Evolutionary conservation across 2,329 filamentous ascomycete species (phyloP).

Genomic region (Tolypocladium pustulatum): DNA sequence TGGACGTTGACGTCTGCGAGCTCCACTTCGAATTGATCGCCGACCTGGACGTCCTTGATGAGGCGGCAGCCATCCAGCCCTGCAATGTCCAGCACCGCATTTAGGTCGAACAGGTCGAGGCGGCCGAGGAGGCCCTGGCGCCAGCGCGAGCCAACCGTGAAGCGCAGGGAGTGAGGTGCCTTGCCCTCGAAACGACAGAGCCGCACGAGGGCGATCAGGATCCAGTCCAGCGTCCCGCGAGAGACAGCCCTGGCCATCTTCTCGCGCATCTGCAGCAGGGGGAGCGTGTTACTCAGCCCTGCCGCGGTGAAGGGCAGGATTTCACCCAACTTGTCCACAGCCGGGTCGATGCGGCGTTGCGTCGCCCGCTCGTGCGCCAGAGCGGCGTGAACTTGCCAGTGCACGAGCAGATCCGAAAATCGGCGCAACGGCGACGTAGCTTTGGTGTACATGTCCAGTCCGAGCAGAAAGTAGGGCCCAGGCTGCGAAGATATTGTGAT

Average conservation of each 20-base stretch:
- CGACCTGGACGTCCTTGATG: slow-evolving; percentile 32
- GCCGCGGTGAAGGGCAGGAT: slow-evolving; percentile 36
- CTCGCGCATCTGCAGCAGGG: slow-evolving; percentile 42
- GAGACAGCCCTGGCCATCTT: slow-evolving; percentile 34
- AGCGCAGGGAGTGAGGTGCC: slow-evolving; percentile 36
- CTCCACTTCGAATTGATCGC: slow-evolving; percentile 46
- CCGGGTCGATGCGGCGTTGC: slow-evolving; percentile 13
- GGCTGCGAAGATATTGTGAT: slow-evolving; percentile 42
- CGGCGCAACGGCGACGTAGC: slow-evolving; percentile 57
- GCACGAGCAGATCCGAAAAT: slow-evolving; percentile 50
- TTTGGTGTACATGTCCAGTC: slow-evolving; percentile 50
- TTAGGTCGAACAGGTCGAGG: slow-evolving; percentile 40
- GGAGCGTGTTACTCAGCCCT: slow-evolving; percentile 33
- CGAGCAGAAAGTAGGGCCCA: slow-evolving; percentile 46
- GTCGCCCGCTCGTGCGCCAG: slow-evolving; percentile 34
- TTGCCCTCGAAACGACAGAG: slow-evolving; percentile 45
- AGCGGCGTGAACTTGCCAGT: slow-evolving; percentile 56
- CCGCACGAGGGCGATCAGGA: slow-evolving; percentile 48
- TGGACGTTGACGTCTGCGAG: slow-evolving; percentile 43
- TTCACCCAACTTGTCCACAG: slow-evolving; percentile 16
- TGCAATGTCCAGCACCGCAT: slow-evolving; percentile 28
- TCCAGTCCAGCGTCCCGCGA: slow-evolving; percentile 40
- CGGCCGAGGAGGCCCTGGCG: slow-evolving; percentile 25
- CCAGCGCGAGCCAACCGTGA: slow-evolving; percentile 31
- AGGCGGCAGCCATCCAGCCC: slow-evolving; percentile 26